Conservation (phyloP, 306 rosid genomes). For the Acmispon strigosus region DNA sequence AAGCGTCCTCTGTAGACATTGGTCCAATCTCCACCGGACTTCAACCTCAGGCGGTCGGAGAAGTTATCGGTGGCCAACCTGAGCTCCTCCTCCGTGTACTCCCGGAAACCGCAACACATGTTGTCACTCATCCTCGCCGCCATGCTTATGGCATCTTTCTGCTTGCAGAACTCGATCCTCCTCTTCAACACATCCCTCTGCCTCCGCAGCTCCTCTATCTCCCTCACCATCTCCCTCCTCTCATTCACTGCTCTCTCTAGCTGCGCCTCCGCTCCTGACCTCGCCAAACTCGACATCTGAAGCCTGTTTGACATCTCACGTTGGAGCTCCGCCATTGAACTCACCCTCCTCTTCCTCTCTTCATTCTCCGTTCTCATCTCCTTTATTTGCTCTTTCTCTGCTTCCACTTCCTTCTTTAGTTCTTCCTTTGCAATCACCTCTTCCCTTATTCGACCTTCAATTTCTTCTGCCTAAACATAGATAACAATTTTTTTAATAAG, state of each 20-base stretch:
- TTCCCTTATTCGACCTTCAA: slow-evolving; percentile 39
- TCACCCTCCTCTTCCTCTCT: slow-evolving; percentile 47
- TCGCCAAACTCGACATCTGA: slow-evolving; percentile 26
- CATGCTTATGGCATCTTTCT: slow-evolving; percentile 69
- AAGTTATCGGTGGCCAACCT: slow-evolving; percentile 57
- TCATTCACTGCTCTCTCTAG: slow-evolving; percentile 34
- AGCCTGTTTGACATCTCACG: slow-evolving; percentile 50
- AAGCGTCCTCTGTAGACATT: slow-evolving; percentile 51
- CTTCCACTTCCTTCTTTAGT: slow-evolving; percentile 28
- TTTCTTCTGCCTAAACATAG: slow-evolving; percentile 38
- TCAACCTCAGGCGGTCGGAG: slow-evolving; percentile 47
- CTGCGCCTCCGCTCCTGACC: slow-evolving; percentile 29
- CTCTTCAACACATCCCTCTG: slow-evolving; percentile 61
- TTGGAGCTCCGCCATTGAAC: slow-evolving; percentile 39
- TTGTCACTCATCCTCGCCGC: slow-evolving; percentile 28
- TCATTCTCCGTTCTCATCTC: slow-evolving; percentile 36
- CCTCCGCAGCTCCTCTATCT: slow-evolving; percentile 45
- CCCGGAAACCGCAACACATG: slow-evolving; percentile 35
- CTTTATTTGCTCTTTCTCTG: slow-evolving; percentile 30
- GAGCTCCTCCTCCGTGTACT: slow-evolving; percentile 52
- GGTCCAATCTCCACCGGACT: slow-evolving; percentile 30
- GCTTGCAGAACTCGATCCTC: slow-evolving; percentile 66
- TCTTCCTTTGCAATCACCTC: slow-evolving; percentile 30
- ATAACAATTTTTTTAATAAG: not conserved
- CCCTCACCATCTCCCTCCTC: slow-evolving; percentile 40